Evolutionary conservation across 1,139 yeast species (phyloP).

Genomic region (Scheffersomyces illinoinensis): DNA sequence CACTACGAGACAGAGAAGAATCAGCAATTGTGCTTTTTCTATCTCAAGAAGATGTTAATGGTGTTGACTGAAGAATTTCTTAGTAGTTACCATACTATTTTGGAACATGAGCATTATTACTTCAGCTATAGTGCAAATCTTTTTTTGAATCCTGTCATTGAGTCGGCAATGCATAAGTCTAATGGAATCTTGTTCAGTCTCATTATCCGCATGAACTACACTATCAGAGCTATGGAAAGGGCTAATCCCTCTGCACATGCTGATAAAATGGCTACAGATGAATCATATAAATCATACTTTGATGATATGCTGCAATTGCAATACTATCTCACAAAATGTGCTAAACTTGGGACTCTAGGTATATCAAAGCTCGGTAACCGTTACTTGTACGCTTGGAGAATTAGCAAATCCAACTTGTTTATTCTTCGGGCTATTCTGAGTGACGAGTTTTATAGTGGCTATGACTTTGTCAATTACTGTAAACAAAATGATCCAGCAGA

Average conservation of each 20-base stretch:
- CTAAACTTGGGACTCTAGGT: slow-evolving; percentile 13
- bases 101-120: slow-evolving; percentile 12
- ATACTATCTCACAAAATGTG: slow-evolving; percentile 13
- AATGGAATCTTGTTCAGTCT: slow-evolving; percentile 13
- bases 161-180: slow-evolving; percentile 13
- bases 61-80: slow-evolving; percentile 14
- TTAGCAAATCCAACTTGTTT: slow-evolving; percentile 4
- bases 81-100: slow-evolving; percentile 13
- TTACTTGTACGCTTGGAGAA: slow-evolving; percentile 17
- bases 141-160: slow-evolving; percentile 15
- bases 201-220: slow-evolving; percentile 14
- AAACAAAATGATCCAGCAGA: not conserved
- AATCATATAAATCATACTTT: slow-evolving; percentile 10
- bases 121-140: slow-evolving; percentile 10
- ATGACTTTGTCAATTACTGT: not conserved
- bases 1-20: slow-evolving; percentile 13
- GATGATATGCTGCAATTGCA: slow-evolving; percentile 13
- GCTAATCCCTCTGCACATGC: slow-evolving; percentile 11
- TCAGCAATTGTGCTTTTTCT: slow-evolving; percentile 11
- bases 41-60: slow-evolving; percentile 15
- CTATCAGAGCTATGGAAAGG: slow-evolving; percentile 10
- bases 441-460: slow-evolving; percentile 9
- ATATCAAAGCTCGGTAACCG: slow-evolving; percentile 16
- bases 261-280: slow-evolving; percentile 8
- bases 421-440: slow-evolving; percentile 7